Conservation (phyloP, 73 alveolate genomes). For the Paramecium octaurelia region DNA sequence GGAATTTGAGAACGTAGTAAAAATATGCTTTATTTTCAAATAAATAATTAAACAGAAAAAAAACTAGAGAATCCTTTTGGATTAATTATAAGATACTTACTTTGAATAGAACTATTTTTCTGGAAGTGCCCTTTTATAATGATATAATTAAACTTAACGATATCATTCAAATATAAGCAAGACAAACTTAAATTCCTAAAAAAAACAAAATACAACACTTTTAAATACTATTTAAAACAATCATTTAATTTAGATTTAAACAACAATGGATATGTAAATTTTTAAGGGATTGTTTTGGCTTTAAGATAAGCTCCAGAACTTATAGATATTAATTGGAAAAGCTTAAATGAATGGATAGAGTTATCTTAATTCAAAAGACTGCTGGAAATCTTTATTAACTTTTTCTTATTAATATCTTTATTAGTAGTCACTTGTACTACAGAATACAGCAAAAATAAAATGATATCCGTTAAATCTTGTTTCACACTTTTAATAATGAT, state of each 20-base stretch:
- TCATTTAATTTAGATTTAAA: background rate
- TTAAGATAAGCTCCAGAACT: constrained; percentile 18
- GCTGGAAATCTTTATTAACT: background rate
- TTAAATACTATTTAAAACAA: background rate
- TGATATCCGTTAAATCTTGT: background rate
- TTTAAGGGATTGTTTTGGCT: background rate
- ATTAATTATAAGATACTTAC: background rate
- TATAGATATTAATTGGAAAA: constrained; percentile 7
- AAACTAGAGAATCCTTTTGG: background rate
- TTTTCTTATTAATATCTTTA: background rate
- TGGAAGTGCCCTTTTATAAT: constrained; percentile 14
- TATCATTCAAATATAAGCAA: background rate
- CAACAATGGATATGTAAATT: background rate
- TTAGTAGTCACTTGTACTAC: background rate
- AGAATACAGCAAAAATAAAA: background rate
- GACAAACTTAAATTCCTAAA: background rate
- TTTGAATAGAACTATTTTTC: background rate
- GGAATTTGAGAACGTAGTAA: background rate
- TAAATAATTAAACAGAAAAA: background rate
- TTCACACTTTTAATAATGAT: background rate
- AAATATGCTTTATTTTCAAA: background rate
- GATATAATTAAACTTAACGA: too few species aligned
- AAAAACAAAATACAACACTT: background rate
- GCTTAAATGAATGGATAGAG: background rate
- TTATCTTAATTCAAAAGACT: background rate